Percentiles rank a stretch among this genome's conserved stretches.
phyloP scores from a whole-genome alignment of 441 rosid species.

The Erysimum pusillum region DNA sequence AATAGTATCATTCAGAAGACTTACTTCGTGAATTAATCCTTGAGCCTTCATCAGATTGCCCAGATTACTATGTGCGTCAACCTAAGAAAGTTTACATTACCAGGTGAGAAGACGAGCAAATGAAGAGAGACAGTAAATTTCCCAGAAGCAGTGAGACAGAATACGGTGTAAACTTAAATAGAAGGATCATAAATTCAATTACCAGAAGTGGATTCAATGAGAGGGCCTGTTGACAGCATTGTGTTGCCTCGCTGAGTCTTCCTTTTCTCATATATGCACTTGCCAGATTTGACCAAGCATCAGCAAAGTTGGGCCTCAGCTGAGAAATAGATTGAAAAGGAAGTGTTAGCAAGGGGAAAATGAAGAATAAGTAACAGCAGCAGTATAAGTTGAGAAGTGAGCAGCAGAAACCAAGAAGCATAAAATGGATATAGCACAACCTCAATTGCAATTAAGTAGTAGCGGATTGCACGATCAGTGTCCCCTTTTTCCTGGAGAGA shows the following conservation, averaged over 20 bases:
- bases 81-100: conserved; percentile 56
- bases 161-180: background rate
- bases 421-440: conserved; percentile 50
- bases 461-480: conserved; percentile 90
- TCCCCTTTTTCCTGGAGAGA: conserved; percentile 92
- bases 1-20: conserved; percentile 42
- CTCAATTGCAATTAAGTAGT: conserved; percentile 96
- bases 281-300: conserved; percentile 98
- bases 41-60: conserved; percentile 97
- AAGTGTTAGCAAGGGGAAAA: conserved; percentile 22
- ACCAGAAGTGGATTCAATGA: conserved; percentile 92
- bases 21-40: conserved; percentile 96
- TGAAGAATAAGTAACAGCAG: conserved; percentile 13
- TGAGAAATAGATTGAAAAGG: conserved; percentile 47
- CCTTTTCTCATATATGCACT: conserved; percentile 99
- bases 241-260: conserved; percentile 89
- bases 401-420: conserved; percentile 8
- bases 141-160: conserved; percentile 14
- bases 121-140: conserved; percentile 7
- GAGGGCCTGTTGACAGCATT: conserved; percentile 96
- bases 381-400: background rate
- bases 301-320: conserved; percentile 97
- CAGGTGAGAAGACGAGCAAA: conserved; percentile 30
- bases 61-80: conserved; percentile 97
- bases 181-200: conserved; percentile 27